These are phyloP conservation scores for Penicillium sp. DNA, from an alignment of 2,329 filamentous ascomycete genomes.

Conservation along the genomic window DNA sequence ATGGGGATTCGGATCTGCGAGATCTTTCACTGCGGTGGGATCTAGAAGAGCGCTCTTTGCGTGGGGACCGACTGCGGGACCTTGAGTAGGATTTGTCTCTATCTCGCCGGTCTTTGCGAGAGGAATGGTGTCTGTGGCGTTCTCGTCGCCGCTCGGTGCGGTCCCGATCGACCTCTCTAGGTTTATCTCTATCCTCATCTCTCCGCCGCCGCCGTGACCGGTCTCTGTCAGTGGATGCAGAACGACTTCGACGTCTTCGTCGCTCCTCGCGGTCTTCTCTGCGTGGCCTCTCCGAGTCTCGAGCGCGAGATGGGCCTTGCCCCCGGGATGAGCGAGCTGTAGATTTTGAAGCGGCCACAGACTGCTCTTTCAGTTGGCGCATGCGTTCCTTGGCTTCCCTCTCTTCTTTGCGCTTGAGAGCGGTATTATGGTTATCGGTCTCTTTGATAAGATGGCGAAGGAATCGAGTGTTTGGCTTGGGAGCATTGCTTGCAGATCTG, in stretches of 20 bases:
- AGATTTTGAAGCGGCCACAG: constrained; percentile 18
- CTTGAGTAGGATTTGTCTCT: constrained; percentile 20
- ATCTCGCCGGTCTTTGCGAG: constrained; percentile 13
- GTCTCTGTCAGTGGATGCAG: constrained; percentile 26
- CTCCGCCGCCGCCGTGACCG: constrained; percentile 23
- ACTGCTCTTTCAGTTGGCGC: constrained; percentile 55
- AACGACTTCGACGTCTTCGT: constrained; percentile 29
- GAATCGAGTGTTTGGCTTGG: constrained; percentile 90
- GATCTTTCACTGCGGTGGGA: constrained; percentile 26
- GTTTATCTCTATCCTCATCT: constrained; percentile 20
- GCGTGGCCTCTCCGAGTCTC: constrained; percentile 22
- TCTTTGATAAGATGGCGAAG: constrained; percentile 84
- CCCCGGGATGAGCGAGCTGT: constrained; percentile 36
- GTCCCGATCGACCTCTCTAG: constrained; percentile 16
- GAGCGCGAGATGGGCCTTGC: constrained; percentile 27
- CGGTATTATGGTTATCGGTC: constrained; percentile 85
- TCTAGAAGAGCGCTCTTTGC: constrained; percentile 13
- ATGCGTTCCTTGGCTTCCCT: constrained; percentile 75
- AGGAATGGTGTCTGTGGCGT: constrained; percentile 13
- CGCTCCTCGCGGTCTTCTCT: constrained; percentile 24
- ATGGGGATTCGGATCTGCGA: constrained; percentile 28
- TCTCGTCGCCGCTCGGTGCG: constrained; percentile 14
- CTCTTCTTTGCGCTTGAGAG: constrained; percentile 79
- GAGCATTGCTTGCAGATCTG: constrained; percentile 65
- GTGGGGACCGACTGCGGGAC: constrained; percentile 24